These are phyloP conservation scores for Glycine soja DNA, from an alignment of 306 rosid species.

Conservation along the genomic window DNA sequence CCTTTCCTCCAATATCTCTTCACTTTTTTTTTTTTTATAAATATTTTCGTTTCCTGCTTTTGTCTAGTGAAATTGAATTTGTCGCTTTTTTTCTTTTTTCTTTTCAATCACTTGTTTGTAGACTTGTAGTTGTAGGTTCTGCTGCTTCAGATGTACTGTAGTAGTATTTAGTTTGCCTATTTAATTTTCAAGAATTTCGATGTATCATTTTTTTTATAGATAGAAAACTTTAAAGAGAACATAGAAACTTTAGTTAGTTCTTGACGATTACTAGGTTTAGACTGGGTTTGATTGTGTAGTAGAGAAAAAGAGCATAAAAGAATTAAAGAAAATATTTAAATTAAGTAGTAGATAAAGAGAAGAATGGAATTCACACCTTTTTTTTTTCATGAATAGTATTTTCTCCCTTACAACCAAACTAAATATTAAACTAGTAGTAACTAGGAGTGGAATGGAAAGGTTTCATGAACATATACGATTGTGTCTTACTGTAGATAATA, in stretches of 20 bases:
- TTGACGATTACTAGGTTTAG: neutral
- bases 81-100: neutral
- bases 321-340: no score
- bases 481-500: no score
- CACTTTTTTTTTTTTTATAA: neutral
- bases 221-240: neutral
- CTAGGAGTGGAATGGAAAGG: no score
- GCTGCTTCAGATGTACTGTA: neutral
- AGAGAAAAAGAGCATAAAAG: no score
- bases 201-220: neutral
- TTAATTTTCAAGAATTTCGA: neutral
- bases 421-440: no score
- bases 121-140: neutral
- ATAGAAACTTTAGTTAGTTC: neutral
- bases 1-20: neutral
- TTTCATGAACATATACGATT: no score
- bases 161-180: neutral
- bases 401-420: no score
- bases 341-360: no score
- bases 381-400: no score
- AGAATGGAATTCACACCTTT: no score
- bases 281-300: no score
- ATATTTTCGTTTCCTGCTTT: neutral
- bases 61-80: neutral
- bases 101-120: neutral